Base-by-base conservation (phyloP, 805 yeast genomes). In the Candida patagonica region DNA sequence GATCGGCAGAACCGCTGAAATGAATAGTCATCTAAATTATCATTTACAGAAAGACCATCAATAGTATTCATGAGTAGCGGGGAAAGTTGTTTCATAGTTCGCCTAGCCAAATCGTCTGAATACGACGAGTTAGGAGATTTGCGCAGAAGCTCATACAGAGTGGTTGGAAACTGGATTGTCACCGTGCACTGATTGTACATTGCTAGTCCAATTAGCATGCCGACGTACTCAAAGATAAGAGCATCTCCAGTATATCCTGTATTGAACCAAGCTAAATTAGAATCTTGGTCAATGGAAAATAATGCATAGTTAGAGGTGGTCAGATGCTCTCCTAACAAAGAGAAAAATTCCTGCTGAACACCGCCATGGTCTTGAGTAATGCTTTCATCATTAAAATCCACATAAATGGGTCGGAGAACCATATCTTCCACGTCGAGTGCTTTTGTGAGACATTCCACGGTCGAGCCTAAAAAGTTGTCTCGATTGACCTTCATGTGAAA, bases 361-460 rank as follows among this genome's bases (percentile, higher is more conserved):
- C 61, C 61, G 19, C 61, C 61, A 2, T 50, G 51, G 26, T 56
- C 61, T 7, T 49, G 46, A 24, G 57, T 60, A 17, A 50, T 47
- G 22, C 55, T 59, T 16, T 56, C 56, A 2, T 35, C 31, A 5
- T 48, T 46, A 36, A 49, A 45, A n/a, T 47, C 39, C 5, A 56
- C 52, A 26, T 50, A 44, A 6, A 57, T 42, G 5, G 61, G 61
- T n/a, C 48, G 43, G 12, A 25, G 20, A 10, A 52, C 36, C 33
- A 38, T 20, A 24, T 42, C 42, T 20, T 40, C 41, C 16, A 42
- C 25, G 15, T 21, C 26, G 17, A 52, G 16, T 13, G 46, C 49
- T 3, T 32, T 13, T 2, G 42, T 31, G 10, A 52, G 39, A 10
- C 40, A 32, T 1, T 26, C 31, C 8, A 47, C 8, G 2, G 50